Evolutionary conservation across 2,329 filamentous ascomycete genomes (phyloP), one percentile per base, ranked within the genome.

Genomic region (Neofusicoccum umdonicola): DNA sequence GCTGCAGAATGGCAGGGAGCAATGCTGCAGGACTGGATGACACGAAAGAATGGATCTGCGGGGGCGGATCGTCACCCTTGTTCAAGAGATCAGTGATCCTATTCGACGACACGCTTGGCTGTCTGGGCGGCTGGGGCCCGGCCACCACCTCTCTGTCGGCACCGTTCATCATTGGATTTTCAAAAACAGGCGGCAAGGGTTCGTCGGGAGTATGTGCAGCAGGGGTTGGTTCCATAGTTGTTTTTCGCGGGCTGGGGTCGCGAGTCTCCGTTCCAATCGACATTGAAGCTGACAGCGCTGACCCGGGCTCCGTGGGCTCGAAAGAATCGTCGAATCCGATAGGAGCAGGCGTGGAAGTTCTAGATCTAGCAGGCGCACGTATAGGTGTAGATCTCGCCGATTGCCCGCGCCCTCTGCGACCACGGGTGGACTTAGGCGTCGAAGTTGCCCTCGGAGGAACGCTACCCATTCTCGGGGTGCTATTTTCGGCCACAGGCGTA

Each of bases 61-160:
- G 42, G 51, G 52, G 41, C 27, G 62, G 34, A 44, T 77, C 75
- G 50, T 71, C 66, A 60, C 76, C 73, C 48, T 76, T 69, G 44
- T 76, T 78, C 17, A 78, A 60, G 45, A 78, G 72, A 35, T 78
- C 76, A 70, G 73, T 76, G 48, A 78, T 76, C 15, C 74, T 69
- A 47, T 77, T 74, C 2, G 73, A 74, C 67, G 47, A 67, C 70
- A 51, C 66, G 69, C 62, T 69, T 68, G 12, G 70, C 63, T 56
- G 69, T 65, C 62, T 73, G 65, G 15, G 54, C 13, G 34, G 60
- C 15, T 47, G 51, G 4, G 62, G 62, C 51, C 50, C 62, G 41
- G 51, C 22, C 35, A 51, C 19, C 12, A 8, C 8, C 17, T 50
- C 27, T 31, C 15, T 50, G 13, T 52, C 45, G 31, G n/a, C 35